phyloP scores from a whole-genome alignment of 345 rosid species.

The Viola odorata region DNA sequence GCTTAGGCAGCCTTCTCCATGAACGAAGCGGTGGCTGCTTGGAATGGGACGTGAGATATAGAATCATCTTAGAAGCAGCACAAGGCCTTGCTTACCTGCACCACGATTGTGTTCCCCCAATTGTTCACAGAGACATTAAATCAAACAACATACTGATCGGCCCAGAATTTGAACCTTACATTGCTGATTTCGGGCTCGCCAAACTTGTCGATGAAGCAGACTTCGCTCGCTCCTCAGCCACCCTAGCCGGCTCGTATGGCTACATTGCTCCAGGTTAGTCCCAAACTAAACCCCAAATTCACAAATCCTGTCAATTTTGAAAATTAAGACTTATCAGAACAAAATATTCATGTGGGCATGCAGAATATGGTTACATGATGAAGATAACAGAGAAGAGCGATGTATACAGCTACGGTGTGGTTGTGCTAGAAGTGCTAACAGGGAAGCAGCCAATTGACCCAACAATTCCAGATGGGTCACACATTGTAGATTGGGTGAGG shows the following conservation, averaged over 20 bases:
- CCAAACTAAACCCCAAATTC: neutral
- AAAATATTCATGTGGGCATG: no score
- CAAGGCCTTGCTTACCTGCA: constrained; percentile 72
- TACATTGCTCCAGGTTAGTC: constrained; percentile 73
- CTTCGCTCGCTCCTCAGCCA: constrained; percentile 35
- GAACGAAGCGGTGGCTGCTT: constrained; percentile 36
- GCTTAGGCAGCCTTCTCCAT: constrained; percentile 55
- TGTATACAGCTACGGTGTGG: constrained; percentile 70
- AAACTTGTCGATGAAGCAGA: constrained; percentile 49
- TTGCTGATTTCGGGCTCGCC: constrained; percentile 74
- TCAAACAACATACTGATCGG: constrained; percentile 68
- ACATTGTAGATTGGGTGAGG: constrained; percentile 62
- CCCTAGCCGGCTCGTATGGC: constrained; percentile 69
- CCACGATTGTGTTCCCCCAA: constrained; percentile 65
- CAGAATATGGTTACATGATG: constrained; percentile 69
- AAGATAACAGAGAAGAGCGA: constrained; percentile 69
- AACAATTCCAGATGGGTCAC: constrained; percentile 47
- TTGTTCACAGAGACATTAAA: constrained; percentile 72
- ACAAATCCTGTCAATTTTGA: neutral
- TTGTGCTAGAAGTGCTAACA: constrained; percentile 54
- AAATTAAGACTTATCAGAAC: no score
- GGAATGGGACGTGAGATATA: constrained; percentile 69
- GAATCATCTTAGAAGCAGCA: constrained; percentile 59
- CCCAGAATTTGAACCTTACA: constrained; percentile 53
- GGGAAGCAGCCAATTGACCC: constrained; percentile 49